phyloP scores from a whole-genome alignment of 192 early-diverging fungal genomes.

The Chytriomyces sp. region DNA sequence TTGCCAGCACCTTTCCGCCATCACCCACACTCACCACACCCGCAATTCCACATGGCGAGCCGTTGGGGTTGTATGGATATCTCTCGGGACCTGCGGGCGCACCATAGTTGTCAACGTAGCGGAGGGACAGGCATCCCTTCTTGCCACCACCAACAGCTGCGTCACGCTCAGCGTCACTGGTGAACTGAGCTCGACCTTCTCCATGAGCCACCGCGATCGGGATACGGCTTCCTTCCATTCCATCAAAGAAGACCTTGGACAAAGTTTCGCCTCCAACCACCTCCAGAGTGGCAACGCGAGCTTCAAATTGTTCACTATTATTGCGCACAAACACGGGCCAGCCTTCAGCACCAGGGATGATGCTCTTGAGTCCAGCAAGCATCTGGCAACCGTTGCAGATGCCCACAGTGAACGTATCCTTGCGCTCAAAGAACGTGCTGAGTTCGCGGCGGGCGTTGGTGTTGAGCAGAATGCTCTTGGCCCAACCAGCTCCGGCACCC shows the following conservation, averaged over 20 bases:
- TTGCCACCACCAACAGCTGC: slow-evolving; percentile 18
- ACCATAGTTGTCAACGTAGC: slow-evolving; percentile 86
- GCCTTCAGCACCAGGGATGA: slow-evolving; percentile 82
- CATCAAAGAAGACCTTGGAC: slow-evolving; percentile 77
- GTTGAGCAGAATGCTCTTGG: slow-evolving; percentile 84
- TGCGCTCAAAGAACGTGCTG: slow-evolving; percentile 74
- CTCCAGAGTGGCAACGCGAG: slow-evolving; percentile 79
- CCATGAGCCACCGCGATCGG: slow-evolving; percentile 98
- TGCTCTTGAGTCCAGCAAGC: slow-evolving; percentile 82
- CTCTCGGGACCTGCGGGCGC: slow-evolving; percentile 60
- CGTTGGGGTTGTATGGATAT: slow-evolving; percentile 99
- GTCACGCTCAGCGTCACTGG: slow-evolving; percentile 33
- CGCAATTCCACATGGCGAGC: slow-evolving; percentile 82
- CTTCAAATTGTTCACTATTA: slow-evolving; percentile 94
- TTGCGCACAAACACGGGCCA: slow-evolving; percentile 97
- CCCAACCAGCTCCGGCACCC: slow-evolving; percentile 99
- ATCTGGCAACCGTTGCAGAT: slow-evolving; percentile 99
- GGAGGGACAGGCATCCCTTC: slow-evolving; percentile 57
- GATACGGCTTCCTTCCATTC: slow-evolving; percentile 86
- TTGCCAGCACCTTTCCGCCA: slow-evolving; percentile 85
- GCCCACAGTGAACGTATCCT: slow-evolving; percentile 93
- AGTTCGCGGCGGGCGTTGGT: slow-evolving; percentile 72
- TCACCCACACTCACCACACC: slow-evolving; percentile 69
- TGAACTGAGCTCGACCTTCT: slow-evolving; percentile 91
- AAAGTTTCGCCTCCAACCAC: slow-evolving; percentile 44